A percentile compares a stretch with the other conserved stretches of the same genome.
These are phyloP conservation scores for Chaetomium fimeti DNA, from an alignment of 495 filamentous ascomycete species.

Conservation along the genomic window DNA sequence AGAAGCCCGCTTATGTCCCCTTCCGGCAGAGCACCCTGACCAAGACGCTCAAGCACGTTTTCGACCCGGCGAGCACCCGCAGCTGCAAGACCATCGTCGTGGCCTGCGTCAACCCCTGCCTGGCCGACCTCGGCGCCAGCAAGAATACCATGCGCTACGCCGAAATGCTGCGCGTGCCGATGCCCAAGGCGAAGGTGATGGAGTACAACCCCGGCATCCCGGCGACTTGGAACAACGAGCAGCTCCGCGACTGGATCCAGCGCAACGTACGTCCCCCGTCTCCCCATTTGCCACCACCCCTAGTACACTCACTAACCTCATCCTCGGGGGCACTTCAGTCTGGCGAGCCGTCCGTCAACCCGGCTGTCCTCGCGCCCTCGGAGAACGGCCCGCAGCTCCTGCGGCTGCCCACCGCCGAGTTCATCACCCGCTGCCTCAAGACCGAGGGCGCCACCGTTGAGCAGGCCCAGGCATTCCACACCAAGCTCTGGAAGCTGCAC, in stretches of 20 bases:
- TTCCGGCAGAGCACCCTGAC: conserved; percentile 32
- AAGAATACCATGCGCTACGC: conserved; percentile 34
- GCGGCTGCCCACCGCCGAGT: conserved; percentile 27
- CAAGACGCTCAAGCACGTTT: conserved; percentile 34
- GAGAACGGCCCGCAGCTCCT: conserved; percentile 32
- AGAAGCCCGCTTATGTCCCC: conserved; percentile 26
- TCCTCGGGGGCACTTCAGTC: conserved; percentile 21
- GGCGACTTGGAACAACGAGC: conserved; percentile 28
- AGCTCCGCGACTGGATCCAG: conserved; percentile 27
- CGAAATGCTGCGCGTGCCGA: conserved; percentile 25
- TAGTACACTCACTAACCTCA: not conserved
- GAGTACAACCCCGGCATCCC: conserved; percentile 21
- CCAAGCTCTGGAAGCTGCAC: conserved; percentile 39
- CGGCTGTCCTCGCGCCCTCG: conserved; percentile 24
- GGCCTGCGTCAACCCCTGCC: conserved; percentile 33
- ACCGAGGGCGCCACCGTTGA: conserved; percentile 28
- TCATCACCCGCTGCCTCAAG: conserved; percentile 26
- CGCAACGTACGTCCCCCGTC: conserved; percentile 15
- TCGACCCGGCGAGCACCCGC: conserved; percentile 28
- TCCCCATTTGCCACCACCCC: not conserved
- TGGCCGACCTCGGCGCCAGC: conserved; percentile 28
- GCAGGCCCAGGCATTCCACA: conserved; percentile 36
- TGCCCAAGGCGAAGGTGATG: conserved; percentile 12
- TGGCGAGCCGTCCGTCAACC: conserved; percentile 21
- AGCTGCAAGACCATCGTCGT: conserved; percentile 30